Base-by-base conservation (phyloP, 257 asterid genomes). In the Solanum boliviense region DNA sequence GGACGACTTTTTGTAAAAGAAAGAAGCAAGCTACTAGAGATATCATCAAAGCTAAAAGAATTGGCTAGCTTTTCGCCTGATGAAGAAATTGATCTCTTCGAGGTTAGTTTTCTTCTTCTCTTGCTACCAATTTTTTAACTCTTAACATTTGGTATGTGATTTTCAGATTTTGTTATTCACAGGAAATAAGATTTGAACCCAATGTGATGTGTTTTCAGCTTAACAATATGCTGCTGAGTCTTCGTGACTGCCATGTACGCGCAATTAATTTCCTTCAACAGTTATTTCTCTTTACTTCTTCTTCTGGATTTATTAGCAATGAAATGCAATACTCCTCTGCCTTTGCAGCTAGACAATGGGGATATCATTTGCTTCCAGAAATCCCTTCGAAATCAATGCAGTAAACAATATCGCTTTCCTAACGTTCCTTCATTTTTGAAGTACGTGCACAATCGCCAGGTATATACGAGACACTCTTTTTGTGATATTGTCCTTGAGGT, bases 131-230 rank as follows among this genome's bases (percentile, higher is more conserved):
- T 48, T 48, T 16, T 46, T 48, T 29, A 27, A 48, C 70, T 82
- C 85, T 27, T 8, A 27, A n/a, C 48, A 15, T 87, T 29, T 32
- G 23, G 18, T 18, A 81, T 76, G 70, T 56, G 39, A 5, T 71
- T 34, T 84, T 82, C 46, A 25, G 84, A 23, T 41, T 65, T 82
- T 46, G 38, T 86, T 84, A 70, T 74, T 89, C 87, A 68, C 91
- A 95, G 98, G 98, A 95, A 93, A 93, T 95, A 76, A 94, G 91
- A 90, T 93, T 91, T 74, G 95, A 95, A 48, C 98, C 98, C 21
- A 89, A 81, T 88, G 95, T 93, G 86, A 93, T 93, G 96, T 93
- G 96, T 83, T 95, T 91, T 88, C 92, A 85, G 87, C 91, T 94
- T 90, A 93, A 93, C 91, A 93, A 88, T 91, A 91, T 89, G 87